Evolutionary conservation across 257 asterid species (phyloP).

Genomic region (Parsonsia alboflavescens): DNA sequence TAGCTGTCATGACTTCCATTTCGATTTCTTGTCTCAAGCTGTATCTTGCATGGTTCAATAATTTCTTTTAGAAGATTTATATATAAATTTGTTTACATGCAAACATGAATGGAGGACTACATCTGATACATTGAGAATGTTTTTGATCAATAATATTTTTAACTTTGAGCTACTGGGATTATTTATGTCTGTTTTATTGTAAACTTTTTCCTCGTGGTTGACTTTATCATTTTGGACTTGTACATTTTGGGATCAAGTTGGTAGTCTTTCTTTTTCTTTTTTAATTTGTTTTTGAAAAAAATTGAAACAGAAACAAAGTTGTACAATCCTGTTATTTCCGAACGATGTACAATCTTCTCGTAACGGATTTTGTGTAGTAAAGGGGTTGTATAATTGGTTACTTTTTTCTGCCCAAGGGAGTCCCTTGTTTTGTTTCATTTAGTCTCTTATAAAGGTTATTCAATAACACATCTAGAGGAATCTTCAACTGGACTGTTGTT

Average conservation of each 20-base stretch:
- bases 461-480: background rate
- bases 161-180: background rate
- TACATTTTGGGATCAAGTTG: background rate
- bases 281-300: background rate
- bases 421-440: background rate
- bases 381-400: background rate
- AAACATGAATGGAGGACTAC: background rate
- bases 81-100: background rate
- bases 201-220: background rate
- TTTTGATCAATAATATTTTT: background rate
- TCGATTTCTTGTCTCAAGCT: background rate
- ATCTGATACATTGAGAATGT: background rate
- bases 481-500: slow-evolving; percentile 1
- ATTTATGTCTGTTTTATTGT: background rate
- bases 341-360: background rate
- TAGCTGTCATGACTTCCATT: background rate
- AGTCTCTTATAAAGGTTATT: background rate
- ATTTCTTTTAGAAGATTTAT: background rate
- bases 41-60: background rate
- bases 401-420: background rate
- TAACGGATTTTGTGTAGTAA: background rate
- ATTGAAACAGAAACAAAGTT: background rate
- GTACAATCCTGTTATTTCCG: background rate
- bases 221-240: background rate
- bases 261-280: background rate